Percentiles rank a stretch among this genome's conserved stretches.
These are phyloP conservation scores for Cercophora sp. DNA, from an alignment of 495 filamentous ascomycete species.

Conservation along the genomic window DNA sequence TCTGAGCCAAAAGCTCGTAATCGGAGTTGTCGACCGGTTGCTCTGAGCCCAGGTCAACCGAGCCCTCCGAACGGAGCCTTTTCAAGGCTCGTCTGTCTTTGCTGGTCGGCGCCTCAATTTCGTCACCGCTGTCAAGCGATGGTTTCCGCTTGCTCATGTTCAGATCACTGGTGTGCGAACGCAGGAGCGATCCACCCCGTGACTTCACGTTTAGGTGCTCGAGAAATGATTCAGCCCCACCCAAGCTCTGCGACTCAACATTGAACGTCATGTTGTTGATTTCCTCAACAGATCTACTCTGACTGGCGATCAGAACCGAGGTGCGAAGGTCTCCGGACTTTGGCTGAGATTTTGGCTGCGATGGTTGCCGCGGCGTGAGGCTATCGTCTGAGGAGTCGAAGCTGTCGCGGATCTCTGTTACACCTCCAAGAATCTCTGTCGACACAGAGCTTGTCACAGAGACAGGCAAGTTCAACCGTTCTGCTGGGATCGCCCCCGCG, in stretches of 20 bases:
- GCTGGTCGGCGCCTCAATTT: conserved; percentile 20
- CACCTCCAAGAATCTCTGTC: conserved; percentile 28
- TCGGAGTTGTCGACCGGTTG: conserved; percentile 26
- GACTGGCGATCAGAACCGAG: conserved; percentile 17
- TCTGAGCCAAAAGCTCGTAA: conserved; percentile 32
- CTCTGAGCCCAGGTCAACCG: conserved; percentile 12
- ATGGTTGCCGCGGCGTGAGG: conserved; percentile 33
- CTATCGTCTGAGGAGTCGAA: conserved; percentile 36
- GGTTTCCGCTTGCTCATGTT: conserved; percentile 46
- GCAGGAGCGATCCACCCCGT: conserved; percentile 20
- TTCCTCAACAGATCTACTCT: conserved; percentile 29
- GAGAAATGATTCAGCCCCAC: conserved; percentile 39
- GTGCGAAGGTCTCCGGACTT: conserved; percentile 5
- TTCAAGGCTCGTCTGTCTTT: conserved; percentile 39
- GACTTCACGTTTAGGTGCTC: conserved; percentile 43
- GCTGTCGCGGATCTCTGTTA: conserved; percentile 39
- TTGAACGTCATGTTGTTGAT: conserved; percentile 36
- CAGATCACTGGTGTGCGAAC: conserved; percentile 25
- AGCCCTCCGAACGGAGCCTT: conserved; percentile 38
- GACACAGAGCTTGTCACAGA: conserved; percentile 26
- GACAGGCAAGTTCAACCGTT: conserved; percentile 45
- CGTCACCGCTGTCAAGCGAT: conserved; percentile 32
- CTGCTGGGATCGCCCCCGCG: conserved; percentile 39
- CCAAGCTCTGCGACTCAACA: conserved; percentile 40
- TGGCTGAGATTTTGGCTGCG: conserved; percentile 18